phyloP scores from a whole-genome alignment of 768 basidiomycete genomes.

The Russula sp. region DNA sequence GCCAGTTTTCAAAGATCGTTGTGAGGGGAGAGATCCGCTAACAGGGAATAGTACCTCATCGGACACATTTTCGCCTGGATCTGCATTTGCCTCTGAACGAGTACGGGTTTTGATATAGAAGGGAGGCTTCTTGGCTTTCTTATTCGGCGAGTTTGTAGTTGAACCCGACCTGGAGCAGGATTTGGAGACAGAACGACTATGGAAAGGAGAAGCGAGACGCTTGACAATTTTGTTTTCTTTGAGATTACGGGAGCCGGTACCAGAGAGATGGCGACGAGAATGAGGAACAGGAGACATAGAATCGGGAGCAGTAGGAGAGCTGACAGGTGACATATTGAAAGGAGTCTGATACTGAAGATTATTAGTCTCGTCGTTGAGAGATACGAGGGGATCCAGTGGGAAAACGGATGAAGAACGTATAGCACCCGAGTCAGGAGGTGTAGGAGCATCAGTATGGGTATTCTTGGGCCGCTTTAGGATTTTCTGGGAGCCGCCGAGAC shows the following conservation, averaged over 20 bases:
- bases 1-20: conserved; percentile 17
- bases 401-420: conserved; percentile 6
- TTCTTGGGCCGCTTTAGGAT: conserved; percentile 39
- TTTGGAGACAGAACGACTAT: conserved; percentile 45
- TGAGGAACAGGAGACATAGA: conserved; percentile 46
- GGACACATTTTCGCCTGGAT: conserved; percentile 4
- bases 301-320: conserved; percentile 35
- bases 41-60: conserved; percentile 12
- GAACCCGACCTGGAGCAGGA: conserved; percentile 38
- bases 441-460: conserved; percentile 26
- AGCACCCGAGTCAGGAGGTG: conserved; percentile 5
- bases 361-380: conserved; percentile 30
- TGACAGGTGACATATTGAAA: conserved; percentile 29
- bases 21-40: conserved; percentile 21
- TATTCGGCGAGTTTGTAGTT: conserved; percentile 29
- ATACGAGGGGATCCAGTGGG: conserved; percentile 16
- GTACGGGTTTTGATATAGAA: conserved; percentile 42
- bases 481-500: conserved; percentile 30
- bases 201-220: conserved; percentile 47
- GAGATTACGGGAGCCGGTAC: conserved; percentile 42
- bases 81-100: conserved; percentile 36
- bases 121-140: conserved; percentile 29
- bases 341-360: conserved; percentile 31
- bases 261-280: conserved; percentile 38
- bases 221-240: conserved; percentile 39